Conservation (phyloP, 345 rosid species). For the Dipteronia dyeriana region DNA sequence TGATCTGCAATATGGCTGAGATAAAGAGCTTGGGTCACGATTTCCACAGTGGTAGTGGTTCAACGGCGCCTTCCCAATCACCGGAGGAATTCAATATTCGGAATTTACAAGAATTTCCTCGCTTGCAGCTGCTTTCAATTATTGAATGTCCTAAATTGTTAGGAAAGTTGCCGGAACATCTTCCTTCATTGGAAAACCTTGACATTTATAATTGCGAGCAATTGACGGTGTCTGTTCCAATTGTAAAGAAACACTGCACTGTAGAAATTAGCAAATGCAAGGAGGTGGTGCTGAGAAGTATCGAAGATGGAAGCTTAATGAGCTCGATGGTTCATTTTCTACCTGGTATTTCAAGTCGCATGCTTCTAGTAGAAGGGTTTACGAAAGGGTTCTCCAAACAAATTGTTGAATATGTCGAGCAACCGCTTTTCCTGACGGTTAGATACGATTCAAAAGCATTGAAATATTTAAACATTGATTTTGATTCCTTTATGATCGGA, state of each 20-base stretch:
- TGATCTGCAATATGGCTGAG: slow-evolving; percentile 24
- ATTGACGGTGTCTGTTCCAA: not conserved
- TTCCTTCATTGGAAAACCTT: not conserved
- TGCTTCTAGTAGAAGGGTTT: not conserved
- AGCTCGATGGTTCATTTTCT: not conserved
- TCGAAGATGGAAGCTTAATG: not conserved
- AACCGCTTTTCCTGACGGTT: not conserved
- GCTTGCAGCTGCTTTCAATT: not conserved
- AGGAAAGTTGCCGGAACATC: not conserved
- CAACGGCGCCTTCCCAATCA: slow-evolving; percentile 34
- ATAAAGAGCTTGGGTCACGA: slow-evolving; percentile 33
- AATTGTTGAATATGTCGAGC: not conserved
- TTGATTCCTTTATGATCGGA: not conserved
- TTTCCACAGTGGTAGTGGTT: too few relatives aligned
- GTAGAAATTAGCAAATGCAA: not conserved
- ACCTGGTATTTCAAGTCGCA: not conserved
- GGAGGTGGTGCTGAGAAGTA: not conserved
- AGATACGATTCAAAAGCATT: rapidly evolving
- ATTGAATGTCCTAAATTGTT: not conserved
- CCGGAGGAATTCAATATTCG: slow-evolving; percentile 28
- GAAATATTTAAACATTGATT: rapidly evolving
- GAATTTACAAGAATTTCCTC: not conserved
- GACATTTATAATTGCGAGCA: not conserved
- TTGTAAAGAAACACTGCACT: too few relatives aligned
- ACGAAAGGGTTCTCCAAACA: not conserved